Evolutionary conservation across 345 rosid genomes (phyloP).

Genomic region (Lepidium africanum): DNA sequence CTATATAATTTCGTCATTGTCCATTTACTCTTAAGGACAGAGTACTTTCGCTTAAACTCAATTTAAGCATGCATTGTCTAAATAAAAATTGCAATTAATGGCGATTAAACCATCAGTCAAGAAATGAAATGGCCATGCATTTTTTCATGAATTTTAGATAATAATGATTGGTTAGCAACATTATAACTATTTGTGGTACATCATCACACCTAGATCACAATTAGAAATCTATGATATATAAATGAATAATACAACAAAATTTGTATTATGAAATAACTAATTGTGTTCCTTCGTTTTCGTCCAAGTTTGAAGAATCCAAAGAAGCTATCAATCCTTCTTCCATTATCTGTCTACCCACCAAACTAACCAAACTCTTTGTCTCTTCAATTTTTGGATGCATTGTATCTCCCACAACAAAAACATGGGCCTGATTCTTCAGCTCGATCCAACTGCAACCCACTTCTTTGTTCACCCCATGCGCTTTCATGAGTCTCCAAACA

Average conservation of each 20-base stretch:
- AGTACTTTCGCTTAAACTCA: not conserved
- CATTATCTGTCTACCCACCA: slow-evolving; percentile 45
- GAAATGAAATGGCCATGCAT: not conserved
- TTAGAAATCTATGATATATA: no score
- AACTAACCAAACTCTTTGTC: slow-evolving; percentile 28
- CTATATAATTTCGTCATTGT: not conserved
- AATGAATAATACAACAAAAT: not conserved
- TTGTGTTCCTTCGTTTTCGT: slow-evolving; percentile 5
- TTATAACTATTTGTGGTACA: not conserved
- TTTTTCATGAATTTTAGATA: not conserved
- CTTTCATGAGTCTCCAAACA: slow-evolving; percentile 48
- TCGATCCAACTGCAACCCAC: slow-evolving; percentile 81
- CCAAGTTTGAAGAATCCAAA: slow-evolving; percentile 18
- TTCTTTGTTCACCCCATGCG: slow-evolving; percentile 50
- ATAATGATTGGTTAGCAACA: not conserved
- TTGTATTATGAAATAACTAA: not conserved
- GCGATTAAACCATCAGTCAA: not conserved
- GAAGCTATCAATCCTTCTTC: slow-evolving; percentile 40
- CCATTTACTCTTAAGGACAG: not conserved
- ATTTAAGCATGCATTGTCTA: not conserved
- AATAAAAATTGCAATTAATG: not conserved
- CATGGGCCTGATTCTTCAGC: slow-evolving; percentile 40
- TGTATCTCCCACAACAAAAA: slow-evolving; percentile 55
- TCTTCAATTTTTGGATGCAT: slow-evolving; percentile 46
- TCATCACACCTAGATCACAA: no score